These are phyloP conservation scores for Chloris gayana DNA, from an alignment of 176 grass and related monocot species.

Conservation along the genomic window DNA sequence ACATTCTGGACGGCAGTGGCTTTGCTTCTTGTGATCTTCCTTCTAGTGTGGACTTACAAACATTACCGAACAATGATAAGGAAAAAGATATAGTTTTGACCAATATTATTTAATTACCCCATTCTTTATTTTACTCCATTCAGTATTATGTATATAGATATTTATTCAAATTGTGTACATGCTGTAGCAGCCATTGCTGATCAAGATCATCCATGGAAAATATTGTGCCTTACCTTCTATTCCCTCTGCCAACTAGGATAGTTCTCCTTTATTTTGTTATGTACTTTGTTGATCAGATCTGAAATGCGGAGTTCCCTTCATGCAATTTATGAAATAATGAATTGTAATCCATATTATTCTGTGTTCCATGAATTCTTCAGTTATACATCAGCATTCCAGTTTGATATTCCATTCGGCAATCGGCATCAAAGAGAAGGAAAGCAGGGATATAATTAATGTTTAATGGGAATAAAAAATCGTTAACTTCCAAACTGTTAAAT, in stretches of 20 bases:
- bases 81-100: conserved; percentile 64
- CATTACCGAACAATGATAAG: conserved; percentile 69
- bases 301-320: not conserved
- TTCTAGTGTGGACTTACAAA: conserved; percentile 84
- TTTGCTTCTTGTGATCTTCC: conserved; percentile 51
- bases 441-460: no score
- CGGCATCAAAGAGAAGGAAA: no score
- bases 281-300: not conserved
- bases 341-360: not conserved
- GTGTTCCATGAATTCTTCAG: not conserved
- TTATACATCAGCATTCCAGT: not conserved
- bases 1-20: conserved; percentile 63
- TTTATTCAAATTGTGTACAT: conserved; percentile 70
- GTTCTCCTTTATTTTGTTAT: not conserved
- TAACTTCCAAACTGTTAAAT: not conserved
- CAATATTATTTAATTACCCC: conserved; percentile 10
- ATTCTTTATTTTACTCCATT: conserved; percentile 51
- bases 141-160: conserved; percentile 89
- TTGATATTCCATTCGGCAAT: no score
- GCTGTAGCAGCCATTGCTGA: conserved; percentile 44
- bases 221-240: not conserved
- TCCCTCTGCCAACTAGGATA: not conserved
- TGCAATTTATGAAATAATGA: not conserved
- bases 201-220: conserved; percentile 25
- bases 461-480: not conserved